A percentile compares a stretch with the other conserved stretches of the same genome.
These are phyloP conservation scores for Candolleomyces eurysporus DNA, from an alignment of 768 basidiomycete species.

Conservation along the genomic window DNA sequence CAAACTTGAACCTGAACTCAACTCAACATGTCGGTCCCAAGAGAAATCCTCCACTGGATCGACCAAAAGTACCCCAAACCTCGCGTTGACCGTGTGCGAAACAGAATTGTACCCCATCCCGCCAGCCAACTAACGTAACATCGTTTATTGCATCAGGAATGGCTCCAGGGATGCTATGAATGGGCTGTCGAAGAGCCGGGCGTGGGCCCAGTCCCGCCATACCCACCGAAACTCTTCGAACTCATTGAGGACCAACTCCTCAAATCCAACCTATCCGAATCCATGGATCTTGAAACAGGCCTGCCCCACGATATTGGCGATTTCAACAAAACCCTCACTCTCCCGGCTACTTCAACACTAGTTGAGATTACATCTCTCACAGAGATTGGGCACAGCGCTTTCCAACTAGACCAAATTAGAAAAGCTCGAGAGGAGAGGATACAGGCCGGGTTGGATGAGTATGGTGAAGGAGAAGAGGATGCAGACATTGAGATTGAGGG, in stretches of 20 bases:
- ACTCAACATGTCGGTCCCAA: slow-evolving; percentile 28
- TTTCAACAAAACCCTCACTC: slow-evolving; percentile 29
- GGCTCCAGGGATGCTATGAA: slow-evolving; percentile 70
- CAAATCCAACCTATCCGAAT: slow-evolving; percentile 69
- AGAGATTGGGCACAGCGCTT: slow-evolving; percentile 84
- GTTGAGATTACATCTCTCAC: slow-evolving; percentile 78
- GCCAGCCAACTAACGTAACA: not conserved
- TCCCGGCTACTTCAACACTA: slow-evolving; percentile 51
- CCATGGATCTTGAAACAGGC: slow-evolving; percentile 69
- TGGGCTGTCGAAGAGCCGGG: slow-evolving; percentile 55
- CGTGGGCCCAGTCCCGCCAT: slow-evolving; percentile 38
- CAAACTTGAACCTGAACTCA: not conserved
- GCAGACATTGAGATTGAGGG: slow-evolving; percentile 60
- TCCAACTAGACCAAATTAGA: slow-evolving; percentile 69
- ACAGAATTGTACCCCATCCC: not conserved
- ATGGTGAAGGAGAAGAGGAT: slow-evolving; percentile 45
- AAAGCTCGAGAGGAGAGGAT: slow-evolving; percentile 62
- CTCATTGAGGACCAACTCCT: slow-evolving; percentile 67
- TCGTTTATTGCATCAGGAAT: slow-evolving; percentile 48
- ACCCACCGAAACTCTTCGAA: slow-evolving; percentile 51
- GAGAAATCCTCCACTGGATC: slow-evolving; percentile 51
- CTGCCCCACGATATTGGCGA: slow-evolving; percentile 46
- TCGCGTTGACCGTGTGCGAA: slow-evolving; percentile 58
- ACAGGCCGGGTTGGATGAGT: slow-evolving; percentile 44
- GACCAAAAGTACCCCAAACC: slow-evolving; percentile 57